These are phyloP conservation scores for Podaxis sp. DNA, from an alignment of 768 basidiomycete species.

Conservation along the genomic window DNA sequence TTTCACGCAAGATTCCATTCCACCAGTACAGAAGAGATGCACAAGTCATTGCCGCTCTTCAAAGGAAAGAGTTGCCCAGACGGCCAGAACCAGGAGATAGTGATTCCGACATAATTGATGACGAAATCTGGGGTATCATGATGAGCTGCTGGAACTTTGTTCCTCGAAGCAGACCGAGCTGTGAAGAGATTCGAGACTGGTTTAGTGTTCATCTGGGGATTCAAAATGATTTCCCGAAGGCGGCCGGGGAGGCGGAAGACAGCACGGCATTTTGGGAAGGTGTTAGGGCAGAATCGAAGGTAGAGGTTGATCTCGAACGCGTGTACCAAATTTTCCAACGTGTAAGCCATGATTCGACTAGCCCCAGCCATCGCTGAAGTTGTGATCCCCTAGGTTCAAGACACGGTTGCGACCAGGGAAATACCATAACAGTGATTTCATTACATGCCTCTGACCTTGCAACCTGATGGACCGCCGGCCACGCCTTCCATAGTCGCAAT, in stretches of 20 bases:
- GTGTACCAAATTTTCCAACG: neutral
- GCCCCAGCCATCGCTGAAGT: no score
- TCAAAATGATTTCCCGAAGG: neutral
- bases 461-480: no score
- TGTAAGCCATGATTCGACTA: neutral
- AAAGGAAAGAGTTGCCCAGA: neutral
- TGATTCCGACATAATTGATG: neutral
- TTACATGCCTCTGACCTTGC: no score
- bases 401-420: no score
- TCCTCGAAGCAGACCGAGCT: neutral
- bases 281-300: neutral
- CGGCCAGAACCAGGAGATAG: neutral
- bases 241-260: neutral
- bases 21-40: neutral
- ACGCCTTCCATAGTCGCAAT: no score
- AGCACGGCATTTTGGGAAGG: neutral
- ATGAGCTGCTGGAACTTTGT: neutral
- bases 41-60: neutral
- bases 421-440: no score
- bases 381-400: no score
- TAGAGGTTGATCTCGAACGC: neutral
- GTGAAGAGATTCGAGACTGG: neutral
- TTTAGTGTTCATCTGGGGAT: neutral
- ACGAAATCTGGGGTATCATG: neutral
- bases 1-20: neutral